Base-by-base conservation (phyloP, 2,329 filamentous ascomycete genomes). In the Colletotrichum eleusines region DNA sequence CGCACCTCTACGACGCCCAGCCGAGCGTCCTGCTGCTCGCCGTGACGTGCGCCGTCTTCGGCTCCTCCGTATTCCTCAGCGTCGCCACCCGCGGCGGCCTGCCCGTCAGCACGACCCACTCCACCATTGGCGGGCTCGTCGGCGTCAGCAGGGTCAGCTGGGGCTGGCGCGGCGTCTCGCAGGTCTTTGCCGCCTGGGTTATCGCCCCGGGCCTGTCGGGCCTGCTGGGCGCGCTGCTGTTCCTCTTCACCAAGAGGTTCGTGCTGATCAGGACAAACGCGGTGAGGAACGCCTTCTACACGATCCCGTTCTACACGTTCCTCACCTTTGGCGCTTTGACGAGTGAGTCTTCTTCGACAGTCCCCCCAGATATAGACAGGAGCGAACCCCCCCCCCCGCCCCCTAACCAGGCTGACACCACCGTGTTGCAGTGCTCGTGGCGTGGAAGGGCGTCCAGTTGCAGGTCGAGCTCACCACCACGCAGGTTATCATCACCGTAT, bases 101-200 rank as follows among this genome's bases (percentile, higher is more conserved):
- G 71, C 87, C 87, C 1, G 84, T 88, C 5, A 86, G 84, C 3
- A 88, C 87, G 2, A 88, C 87, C 0, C 85, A 87, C 75, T 85
- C 83, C 63, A 82, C 87, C 48, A 83, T 87, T 48, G 85, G 81
- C 5, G 81, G 81, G 2, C 48, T 83, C 1, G 76, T 83, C 0
- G 81, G 81, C 14, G 77, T 80, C 38, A 28, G 55, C 0, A 78
- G 80, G 54, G 75, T 83, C 40, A 81, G 78, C 64, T 83, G 81
- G 81, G 79, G 78, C 9, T 79, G 78, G 75, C 55, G 73, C 11
- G 81, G 81, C 1, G 80, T 82, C 11, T 78, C 78, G 1, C 80
- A 81, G 59, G 80, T 83, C 11, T 81, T 83, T 68, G 75, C 79
- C 0, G 80, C 81, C 1, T 83, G 81, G 81, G 69, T 81, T 1